Evolutionary conservation across 306 rosid species (phyloP).

Genomic region (Pyrus communis): DNA sequence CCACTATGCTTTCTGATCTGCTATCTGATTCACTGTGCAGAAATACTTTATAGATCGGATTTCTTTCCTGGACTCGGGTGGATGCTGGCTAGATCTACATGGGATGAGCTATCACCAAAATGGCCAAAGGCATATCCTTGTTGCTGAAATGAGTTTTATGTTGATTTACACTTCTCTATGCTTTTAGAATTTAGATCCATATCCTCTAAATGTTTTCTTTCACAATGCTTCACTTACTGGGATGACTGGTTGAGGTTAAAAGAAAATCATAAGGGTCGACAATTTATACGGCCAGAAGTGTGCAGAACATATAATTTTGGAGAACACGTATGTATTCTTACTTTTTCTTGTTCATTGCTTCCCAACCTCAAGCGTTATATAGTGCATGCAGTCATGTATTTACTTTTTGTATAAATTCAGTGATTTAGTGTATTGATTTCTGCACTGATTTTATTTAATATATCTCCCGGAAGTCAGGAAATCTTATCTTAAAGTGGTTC

Average conservation of each 20-base stretch:
- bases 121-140: constrained; percentile 99
- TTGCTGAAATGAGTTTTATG: constrained; percentile 21
- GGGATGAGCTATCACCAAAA: constrained; percentile 99
- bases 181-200: constrained; percentile 6
- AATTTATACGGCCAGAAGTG: constrained; percentile 92
- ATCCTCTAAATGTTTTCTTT: constrained; percentile 47
- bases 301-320: constrained; percentile 97
- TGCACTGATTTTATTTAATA: background rate
- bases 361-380: background rate
- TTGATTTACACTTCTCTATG: constrained; percentile 9
- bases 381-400: background rate
- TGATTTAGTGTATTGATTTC: background rate
- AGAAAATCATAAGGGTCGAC: constrained; percentile 83
- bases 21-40: constrained; percentile 40
- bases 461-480: background rate
- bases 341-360: constrained; percentile 7
- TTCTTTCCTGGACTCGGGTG: constrained; percentile 97
- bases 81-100: constrained; percentile 77
- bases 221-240: constrained; percentile 84
- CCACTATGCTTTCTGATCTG: background rate
- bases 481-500: background rate
- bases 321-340: constrained; percentile 59
- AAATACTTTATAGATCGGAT: constrained; percentile 82
- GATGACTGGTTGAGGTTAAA: constrained; percentile 94
- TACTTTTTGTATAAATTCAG: background rate